Evolutionary conservation across 2,329 filamentous ascomycete species (phyloP).

Genomic region (Cryphonectria japonica): DNA sequence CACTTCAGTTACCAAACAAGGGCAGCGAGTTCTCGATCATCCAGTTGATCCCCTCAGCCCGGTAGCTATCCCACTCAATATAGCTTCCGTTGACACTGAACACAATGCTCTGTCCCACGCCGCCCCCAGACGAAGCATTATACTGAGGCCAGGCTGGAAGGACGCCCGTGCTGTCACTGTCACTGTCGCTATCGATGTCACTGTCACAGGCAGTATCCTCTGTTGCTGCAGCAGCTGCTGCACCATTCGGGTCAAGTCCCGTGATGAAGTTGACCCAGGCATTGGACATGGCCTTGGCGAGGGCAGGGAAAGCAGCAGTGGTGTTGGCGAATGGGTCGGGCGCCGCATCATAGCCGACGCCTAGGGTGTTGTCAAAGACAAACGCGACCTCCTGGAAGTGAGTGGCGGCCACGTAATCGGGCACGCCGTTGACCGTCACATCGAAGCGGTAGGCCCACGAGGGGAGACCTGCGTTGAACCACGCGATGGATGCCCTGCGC

Average conservation of each 20-base stretch:
- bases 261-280: slow-evolving; percentile 58
- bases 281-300: slow-evolving; percentile 52
- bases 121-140: slow-evolving; percentile 31
- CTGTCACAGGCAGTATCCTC: not conserved
- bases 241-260: slow-evolving; percentile 48
- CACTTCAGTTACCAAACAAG: slow-evolving; percentile 27
- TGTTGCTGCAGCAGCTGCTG: slow-evolving; percentile 14
- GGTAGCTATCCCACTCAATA: slow-evolving; percentile 47
- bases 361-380: slow-evolving; percentile 56
- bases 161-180: slow-evolving; percentile 25
- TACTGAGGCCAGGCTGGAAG: slow-evolving; percentile 30
- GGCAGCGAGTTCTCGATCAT: slow-evolving; percentile 32
- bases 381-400: slow-evolving; percentile 57
- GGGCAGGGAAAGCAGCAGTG: slow-evolving; percentile 44
- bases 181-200: slow-evolving; percentile 6
- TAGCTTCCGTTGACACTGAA: slow-evolving; percentile 52
- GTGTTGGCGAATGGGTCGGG: slow-evolving; percentile 45
- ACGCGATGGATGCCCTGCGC: slow-evolving; percentile 50
- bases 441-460: slow-evolving; percentile 50
- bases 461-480: slow-evolving; percentile 51
- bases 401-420: slow-evolving; percentile 16
- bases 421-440: slow-evolving; percentile 40
- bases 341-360: slow-evolving; percentile 49
- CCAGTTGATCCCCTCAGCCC: slow-evolving; percentile 46
- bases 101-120: slow-evolving; percentile 46